These are phyloP conservation scores for Monosporascus sp. DNA, from an alignment of 2,329 filamentous ascomycete genomes.

Conservation along the genomic window DNA sequence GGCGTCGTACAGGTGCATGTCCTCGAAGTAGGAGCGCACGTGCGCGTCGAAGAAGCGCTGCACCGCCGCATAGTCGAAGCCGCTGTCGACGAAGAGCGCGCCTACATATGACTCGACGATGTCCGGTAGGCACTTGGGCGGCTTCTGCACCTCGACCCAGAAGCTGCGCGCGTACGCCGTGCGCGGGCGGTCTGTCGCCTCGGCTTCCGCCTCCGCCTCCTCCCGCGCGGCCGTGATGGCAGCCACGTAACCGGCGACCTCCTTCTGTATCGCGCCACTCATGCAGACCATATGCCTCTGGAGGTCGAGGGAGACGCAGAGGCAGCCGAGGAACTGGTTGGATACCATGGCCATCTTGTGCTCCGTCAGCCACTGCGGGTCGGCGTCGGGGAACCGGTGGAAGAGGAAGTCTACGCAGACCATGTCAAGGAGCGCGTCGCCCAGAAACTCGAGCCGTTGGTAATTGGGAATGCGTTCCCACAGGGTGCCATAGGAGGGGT, in stretches of 20 bases:
- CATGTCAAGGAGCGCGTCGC: constrained; percentile 64
- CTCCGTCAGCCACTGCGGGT: constrained; percentile 95
- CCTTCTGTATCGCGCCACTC: constrained; percentile 35
- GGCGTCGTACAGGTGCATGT: constrained; percentile 83
- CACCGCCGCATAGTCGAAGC: constrained; percentile 71
- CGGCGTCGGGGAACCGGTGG: constrained; percentile 67
- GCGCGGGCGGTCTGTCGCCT: constrained; percentile 29
- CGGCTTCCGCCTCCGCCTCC: constrained; percentile 32
- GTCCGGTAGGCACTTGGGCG: constrained; percentile 76
- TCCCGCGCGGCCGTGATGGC: constrained; percentile 50
- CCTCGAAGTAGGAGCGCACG: constrained; percentile 72
- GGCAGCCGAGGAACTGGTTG: constrained; percentile 84
- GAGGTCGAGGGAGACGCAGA: constrained; percentile 74
- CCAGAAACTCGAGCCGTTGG: constrained; percentile 87
- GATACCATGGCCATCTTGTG: constrained; percentile 99
- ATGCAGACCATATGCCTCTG: constrained; percentile 66
- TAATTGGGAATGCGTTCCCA: constrained; percentile 83
- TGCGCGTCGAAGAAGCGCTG: constrained; percentile 72
- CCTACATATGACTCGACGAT: constrained; percentile 86
- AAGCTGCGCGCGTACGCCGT: constrained; percentile 54
- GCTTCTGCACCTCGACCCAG: constrained; percentile 60
- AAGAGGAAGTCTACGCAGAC: constrained; percentile 76
- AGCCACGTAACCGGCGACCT: constrained; percentile 50
- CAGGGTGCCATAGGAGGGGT: constrained; percentile 72
- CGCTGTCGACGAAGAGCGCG: constrained; percentile 85